These are phyloP conservation scores for Panicum miliaceum DNA, from an alignment of 176 grass and related monocot species.

Conservation along the genomic window DNA sequence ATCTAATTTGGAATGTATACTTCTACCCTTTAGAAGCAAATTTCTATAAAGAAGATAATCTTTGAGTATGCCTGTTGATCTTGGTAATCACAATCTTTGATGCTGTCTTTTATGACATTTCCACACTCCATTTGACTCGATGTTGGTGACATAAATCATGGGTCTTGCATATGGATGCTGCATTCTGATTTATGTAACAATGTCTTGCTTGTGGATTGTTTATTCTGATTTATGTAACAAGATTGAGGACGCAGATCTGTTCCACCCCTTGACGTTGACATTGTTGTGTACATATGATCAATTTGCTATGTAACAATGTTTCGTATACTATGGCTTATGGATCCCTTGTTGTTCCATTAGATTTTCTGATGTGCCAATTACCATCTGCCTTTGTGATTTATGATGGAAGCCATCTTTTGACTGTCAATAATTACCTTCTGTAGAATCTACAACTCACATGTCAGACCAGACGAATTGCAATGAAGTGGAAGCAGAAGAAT, in stretches of 20 bases:
- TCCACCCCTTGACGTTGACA: neutral
- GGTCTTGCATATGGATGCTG: constrained; percentile 8
- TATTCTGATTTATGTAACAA: constrained; percentile 1
- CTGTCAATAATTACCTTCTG: constrained; percentile 26
- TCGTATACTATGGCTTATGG: neutral
- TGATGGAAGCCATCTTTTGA: neutral
- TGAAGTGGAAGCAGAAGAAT: constrained; percentile 69
- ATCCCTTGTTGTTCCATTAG: neutral
- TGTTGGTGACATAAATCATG: neutral
- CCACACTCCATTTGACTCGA: neutral
- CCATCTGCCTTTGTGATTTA: neutral
- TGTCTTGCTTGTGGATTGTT: neutral
- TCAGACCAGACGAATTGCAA: constrained; percentile 58
- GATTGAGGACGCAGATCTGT: neutral
- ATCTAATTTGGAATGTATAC: neutral
- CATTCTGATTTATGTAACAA: neutral
- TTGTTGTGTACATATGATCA: neutral
- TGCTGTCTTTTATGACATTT: constrained; percentile 20
- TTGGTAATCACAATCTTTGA: neutral
- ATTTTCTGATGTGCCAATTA: constrained; percentile 24
- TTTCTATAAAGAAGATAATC: neutral
- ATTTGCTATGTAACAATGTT: constrained; percentile 10
- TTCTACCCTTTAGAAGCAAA: neutral
- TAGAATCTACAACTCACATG: constrained; percentile 57
- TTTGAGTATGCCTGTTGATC: neutral